phyloP scores from a whole-genome alignment of 192 early-diverging fungal species.

The Podochytrium sp. region DNA sequence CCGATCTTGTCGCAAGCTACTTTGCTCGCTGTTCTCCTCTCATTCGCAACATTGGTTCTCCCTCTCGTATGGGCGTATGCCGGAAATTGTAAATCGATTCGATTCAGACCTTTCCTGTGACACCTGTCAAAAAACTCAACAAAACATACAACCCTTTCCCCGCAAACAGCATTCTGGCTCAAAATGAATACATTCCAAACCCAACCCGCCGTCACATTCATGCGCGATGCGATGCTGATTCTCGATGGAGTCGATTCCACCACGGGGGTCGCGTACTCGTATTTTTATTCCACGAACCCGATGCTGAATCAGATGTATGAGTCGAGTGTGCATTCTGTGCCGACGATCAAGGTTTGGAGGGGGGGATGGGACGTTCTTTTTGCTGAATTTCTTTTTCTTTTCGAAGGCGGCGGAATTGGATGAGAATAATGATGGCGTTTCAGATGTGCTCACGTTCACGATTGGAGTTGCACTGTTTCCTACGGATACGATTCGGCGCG shows the following conservation, averaged over 20 bases:
- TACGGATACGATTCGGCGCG: constrained; percentile 25
- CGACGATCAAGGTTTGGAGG: constrained; percentile 34
- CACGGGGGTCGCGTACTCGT: not conserved
- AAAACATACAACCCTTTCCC: not conserved
- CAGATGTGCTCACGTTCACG: constrained; percentile 38
- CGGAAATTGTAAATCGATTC: constrained; percentile 34
- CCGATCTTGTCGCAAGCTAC: constrained; percentile 28
- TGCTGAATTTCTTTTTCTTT: too few species aligned
- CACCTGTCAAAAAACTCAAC: not conserved
- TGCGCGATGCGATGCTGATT: constrained; percentile 27
- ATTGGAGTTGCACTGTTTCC: constrained; percentile 31
- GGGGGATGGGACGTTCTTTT: too few species aligned
- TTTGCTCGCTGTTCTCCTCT: constrained; percentile 15
- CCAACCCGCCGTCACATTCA: constrained; percentile 43
- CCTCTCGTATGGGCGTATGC: constrained; percentile 41
- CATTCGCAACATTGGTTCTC: constrained; percentile 11
- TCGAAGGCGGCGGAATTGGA: constrained; percentile 40
- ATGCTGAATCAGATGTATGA: constrained; percentile 30
- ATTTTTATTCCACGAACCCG: constrained; percentile 35
- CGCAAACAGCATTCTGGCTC: constrained; percentile 43
- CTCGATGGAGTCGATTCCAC: constrained; percentile 29
- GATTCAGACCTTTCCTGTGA: too few species aligned
- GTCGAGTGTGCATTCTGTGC: constrained; percentile 14
- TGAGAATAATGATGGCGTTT: constrained; percentile 38
- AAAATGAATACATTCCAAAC: constrained; percentile 37